Evolutionary conservation across 306 rosid species (phyloP).

Genomic region (Quercus glauca): DNA sequence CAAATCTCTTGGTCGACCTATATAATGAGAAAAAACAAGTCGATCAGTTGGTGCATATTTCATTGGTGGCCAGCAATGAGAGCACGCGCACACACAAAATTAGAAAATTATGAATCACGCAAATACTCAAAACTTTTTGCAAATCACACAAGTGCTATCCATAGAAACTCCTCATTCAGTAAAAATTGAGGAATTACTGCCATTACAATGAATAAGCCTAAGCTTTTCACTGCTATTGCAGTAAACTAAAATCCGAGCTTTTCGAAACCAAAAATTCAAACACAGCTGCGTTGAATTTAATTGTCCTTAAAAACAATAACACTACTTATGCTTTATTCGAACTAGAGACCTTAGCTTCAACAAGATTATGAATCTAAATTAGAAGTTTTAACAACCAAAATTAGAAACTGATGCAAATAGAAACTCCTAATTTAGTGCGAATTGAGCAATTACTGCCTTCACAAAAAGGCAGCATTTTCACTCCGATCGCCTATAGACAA

Average conservation of each 20-base stretch:
- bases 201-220: not conserved
- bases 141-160: not conserved
- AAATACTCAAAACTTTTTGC: not conserved
- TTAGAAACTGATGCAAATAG: not conserved
- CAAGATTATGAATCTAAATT: no score
- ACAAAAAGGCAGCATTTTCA: not conserved
- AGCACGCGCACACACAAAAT: no score
- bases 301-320: no score
- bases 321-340: no score
- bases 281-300: no score
- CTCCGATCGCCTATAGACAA: not conserved
- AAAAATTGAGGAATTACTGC: not conserved
- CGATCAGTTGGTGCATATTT: not conserved
- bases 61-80: not conserved
- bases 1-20: slow-evolving; percentile 94
- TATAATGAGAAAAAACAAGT: not conserved
- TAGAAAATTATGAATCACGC: no score
- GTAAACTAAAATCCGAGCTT: no score
- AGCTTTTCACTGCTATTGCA: no score
- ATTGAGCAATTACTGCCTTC: not conserved
- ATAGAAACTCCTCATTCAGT: not conserved
- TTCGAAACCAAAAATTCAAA: no score
- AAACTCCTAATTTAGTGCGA: not conserved
- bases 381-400: no score
- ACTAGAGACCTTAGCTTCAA: no score